These are phyloP conservation scores for Candida nonsorbophila DNA, from an alignment of 805 yeast species.

Conservation along the genomic window DNA sequence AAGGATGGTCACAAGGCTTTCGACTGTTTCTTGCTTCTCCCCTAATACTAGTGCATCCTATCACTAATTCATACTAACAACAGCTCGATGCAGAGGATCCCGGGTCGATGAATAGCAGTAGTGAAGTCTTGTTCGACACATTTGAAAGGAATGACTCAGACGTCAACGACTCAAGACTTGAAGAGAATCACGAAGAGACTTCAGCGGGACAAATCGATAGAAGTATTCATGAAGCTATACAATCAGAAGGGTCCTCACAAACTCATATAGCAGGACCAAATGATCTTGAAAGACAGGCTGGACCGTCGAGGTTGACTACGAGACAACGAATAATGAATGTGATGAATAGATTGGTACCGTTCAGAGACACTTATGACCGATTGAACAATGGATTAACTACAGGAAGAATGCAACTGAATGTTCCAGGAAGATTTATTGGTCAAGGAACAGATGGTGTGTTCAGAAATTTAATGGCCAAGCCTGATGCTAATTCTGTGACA, in stretches of 20 bases:
- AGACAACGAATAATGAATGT: slow-evolving; percentile 26
- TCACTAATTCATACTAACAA: too few relatives aligned
- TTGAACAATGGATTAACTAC: slow-evolving; percentile 36
- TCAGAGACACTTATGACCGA: slow-evolving; percentile 38
- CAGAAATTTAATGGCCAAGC: slow-evolving; percentile 86
- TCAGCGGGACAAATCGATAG: slow-evolving; percentile 12
- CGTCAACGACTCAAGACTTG: slow-evolving; percentile 1
- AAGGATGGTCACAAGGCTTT: too few relatives aligned
- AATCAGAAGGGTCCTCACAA: slow-evolving; percentile 1
- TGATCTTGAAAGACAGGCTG: slow-evolving; percentile 26
- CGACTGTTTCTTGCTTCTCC: too few relatives aligned
- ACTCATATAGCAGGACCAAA: background rate
- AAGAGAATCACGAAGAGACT: slow-evolving; percentile 1
- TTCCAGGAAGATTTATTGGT: slow-evolving; percentile 41
- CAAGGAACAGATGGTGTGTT: slow-evolving; percentile 83
- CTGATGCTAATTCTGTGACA: slow-evolving; percentile 44
- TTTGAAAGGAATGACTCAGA: slow-evolving; percentile 2
- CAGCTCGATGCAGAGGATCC: too few relatives aligned
- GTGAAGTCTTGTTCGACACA: slow-evolving; percentile 3
- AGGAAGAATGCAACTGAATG: slow-evolving; percentile 37
- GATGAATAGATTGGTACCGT: slow-evolving; percentile 28
- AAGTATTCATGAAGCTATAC: slow-evolving; percentile 11
- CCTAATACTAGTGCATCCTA: too few relatives aligned
- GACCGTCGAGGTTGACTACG: slow-evolving; percentile 16
- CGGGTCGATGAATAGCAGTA: too few relatives aligned